Evolutionary conservation across 495 filamentous ascomycete genomes (phyloP), one percentile per base, ranked within the genome.

Genomic region (Aspergillus avenaceus): DNA sequence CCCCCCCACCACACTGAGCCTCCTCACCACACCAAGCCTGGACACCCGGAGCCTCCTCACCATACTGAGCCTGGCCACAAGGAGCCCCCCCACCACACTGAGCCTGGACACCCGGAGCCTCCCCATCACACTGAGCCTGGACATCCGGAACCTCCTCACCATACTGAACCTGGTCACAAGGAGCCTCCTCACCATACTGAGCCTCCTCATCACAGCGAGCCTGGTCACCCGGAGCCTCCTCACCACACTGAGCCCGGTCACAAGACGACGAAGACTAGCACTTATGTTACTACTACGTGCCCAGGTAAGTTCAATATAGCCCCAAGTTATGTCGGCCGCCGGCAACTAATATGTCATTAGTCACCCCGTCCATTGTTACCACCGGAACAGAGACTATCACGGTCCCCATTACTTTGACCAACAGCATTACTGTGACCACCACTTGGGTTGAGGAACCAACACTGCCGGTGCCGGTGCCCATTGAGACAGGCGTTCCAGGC

Each of bases 401-500:
- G 31, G 47, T 71, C 31, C 69, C 69, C 4, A 55, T 71, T 37
- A 71, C 68, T 14, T 27, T 55, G 54, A 72, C 69, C 41, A 70
- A 54, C 63, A 67, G 61, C 50, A 55, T 72, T 46, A 72, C 67
- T 4, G 42, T 66, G 28, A 69, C 67, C 64, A 60, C 58, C 52
- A 66, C 64, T 25, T 29, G 18, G 45, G 63, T 53, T n/a, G 62
- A 65, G 47, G 51, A 65, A 51, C 52, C 56, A 13, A 52, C 55
- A 31, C 45, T 49, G 8, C 52, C 54, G 26, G 47, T 47, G 31
- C 50, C 55, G 34, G 27, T 51, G 23, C 46, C 52, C 6, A 50
- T 47, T 50, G 52, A 47, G 22, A 55, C 46, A 21, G 46, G 46
- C 25, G 9, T 36, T 24, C 45, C 52, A 21, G 31, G 23, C 43